Base-by-base conservation (phyloP, 345 rosid genomes). In the Eucalyptus viminalis region DNA sequence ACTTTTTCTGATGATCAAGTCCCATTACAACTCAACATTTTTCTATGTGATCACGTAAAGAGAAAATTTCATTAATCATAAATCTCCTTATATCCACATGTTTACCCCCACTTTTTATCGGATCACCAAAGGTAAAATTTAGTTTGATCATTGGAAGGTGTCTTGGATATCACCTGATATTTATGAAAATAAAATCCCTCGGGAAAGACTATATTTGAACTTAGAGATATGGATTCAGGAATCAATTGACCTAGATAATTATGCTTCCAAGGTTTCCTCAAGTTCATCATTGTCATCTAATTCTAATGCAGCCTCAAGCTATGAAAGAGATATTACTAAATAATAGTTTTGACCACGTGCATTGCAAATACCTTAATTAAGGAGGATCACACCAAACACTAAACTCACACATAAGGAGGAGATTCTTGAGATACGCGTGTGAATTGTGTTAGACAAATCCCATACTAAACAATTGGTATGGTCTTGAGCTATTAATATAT, bases 401-500 rank as follows among this genome's bases (percentile, higher is more conserved):
- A 2, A 0, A 49, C 50, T 49, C 0, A 5, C 15, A 49, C 50
- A 49, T 49, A 49, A 49, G 6, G 6, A 5, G 6, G 50, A 49
- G 16, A 49, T 14, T 49, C 3, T 49, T 5, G 14, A 49, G 15
- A 49, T 49, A 49, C 14, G 4, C 5, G 5, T 49, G 49, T 49
- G 49, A 49, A 49, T 4, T 49, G 14, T 49, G 49, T 49, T 49
- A 49, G 5, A 49, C 50, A 49, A 12, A 4, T 49, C 50, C 14
- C 14, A 49, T 49, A 49, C 50, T 49, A 49, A 13, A 49, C 15
- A 49, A 49, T 49, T 14, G 50, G 0, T 49, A 49, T 49, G 0
- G 16, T 13, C 3, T 49, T 0, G 50, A 49, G 50, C 6, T 14
- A 49, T 49, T 49, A 0, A 49, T 14, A 49, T 49, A 0, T 49